Conservation (phyloP, 257 asterid genomes). For the Cynanchum wilfordii region DNA sequence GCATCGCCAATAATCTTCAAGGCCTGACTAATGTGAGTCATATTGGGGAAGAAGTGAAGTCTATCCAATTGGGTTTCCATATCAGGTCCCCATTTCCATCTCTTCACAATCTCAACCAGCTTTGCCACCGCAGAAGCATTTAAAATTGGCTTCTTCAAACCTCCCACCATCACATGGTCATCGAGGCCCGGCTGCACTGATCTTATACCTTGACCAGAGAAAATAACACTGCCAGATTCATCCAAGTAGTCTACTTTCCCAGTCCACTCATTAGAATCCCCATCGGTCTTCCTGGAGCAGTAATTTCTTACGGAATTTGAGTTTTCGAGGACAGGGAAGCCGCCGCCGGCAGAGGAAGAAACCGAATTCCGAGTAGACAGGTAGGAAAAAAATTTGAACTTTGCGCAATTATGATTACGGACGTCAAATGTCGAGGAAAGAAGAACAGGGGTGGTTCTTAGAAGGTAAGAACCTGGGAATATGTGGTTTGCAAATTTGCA, state of each 20-base stretch:
- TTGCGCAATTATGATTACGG: constrained; percentile 9
- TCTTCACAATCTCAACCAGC: constrained; percentile 78
- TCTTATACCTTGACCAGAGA: constrained; percentile 83
- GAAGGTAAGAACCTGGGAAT: constrained; percentile 8
- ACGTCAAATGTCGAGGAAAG: neutral
- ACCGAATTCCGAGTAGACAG: constrained; percentile 7
- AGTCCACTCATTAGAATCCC: constrained; percentile 54
- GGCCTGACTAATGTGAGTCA: constrained; percentile 76
- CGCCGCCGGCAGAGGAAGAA: constrained; percentile 6
- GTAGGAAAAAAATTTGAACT: constrained; percentile 22
- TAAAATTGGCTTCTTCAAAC: constrained; percentile 66
- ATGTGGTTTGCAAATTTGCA: constrained; percentile 22
- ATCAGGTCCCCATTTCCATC: constrained; percentile 99
- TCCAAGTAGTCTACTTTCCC: constrained; percentile 81
- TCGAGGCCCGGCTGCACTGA: constrained; percentile 82
- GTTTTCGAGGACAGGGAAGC: constrained; percentile 11
- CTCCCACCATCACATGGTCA: constrained; percentile 90
- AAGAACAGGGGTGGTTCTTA: neutral
- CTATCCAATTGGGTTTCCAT: constrained; percentile 84
- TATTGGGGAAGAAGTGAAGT: constrained; percentile 78
- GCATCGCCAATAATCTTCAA: constrained; percentile 67
- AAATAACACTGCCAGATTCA: constrained; percentile 81
- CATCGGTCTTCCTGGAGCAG: constrained; percentile 40
- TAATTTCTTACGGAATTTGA: constrained; percentile 31
- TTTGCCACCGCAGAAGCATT: constrained; percentile 86